A percentile compares a stretch with the other conserved stretches of the same genome.
These are phyloP conservation scores for Candida tropicalis DNA, from an alignment of 1,139 yeast species.

Conservation along the genomic window DNA sequence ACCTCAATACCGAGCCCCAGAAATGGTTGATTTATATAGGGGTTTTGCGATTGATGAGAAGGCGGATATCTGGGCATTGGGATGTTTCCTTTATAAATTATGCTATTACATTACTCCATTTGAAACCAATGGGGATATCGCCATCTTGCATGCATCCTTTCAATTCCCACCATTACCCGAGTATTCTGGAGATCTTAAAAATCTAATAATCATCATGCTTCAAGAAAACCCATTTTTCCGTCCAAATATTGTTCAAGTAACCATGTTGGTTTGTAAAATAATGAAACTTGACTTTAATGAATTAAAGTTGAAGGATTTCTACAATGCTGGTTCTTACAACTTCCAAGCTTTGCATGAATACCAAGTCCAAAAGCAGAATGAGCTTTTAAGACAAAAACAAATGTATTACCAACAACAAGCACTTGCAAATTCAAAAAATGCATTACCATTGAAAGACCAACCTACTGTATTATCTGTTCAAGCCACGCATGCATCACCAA, in stretches of 20 bases:
- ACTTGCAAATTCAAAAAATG: slow-evolving; percentile 13
- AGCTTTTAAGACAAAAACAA: slow-evolving; percentile 39
- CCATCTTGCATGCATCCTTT: slow-evolving; percentile 67
- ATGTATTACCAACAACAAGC: slow-evolving; percentile 36
- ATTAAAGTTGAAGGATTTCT: slow-evolving; percentile 39
- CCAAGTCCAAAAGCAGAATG: slow-evolving; percentile 43
- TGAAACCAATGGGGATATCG: slow-evolving; percentile 72
- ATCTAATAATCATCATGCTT: slow-evolving; percentile 75
- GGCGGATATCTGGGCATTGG: slow-evolving; percentile 84
- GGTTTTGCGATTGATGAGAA: slow-evolving; percentile 73
- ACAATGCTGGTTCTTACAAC: slow-evolving; percentile 42
- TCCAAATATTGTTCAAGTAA: slow-evolving; percentile 81
- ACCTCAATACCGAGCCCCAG: slow-evolving; percentile 82
- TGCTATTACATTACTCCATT: slow-evolving; percentile 85
- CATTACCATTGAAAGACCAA: background rate
- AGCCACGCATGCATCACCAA: background rate
- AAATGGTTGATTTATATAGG: slow-evolving; percentile 73
- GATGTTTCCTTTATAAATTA: slow-evolving; percentile 73
- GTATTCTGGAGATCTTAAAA: slow-evolving; percentile 65
- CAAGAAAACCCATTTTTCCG: slow-evolving; percentile 79
- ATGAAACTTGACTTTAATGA: slow-evolving; percentile 31
- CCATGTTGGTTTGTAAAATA: slow-evolving; percentile 40
- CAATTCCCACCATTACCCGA: slow-evolving; percentile 59
- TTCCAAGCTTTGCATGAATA: slow-evolving; percentile 50
- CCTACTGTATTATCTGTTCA: background rate